These are phyloP conservation scores for Pugionium dolabratum DNA, from an alignment of 345 rosid species.

Conservation along the genomic window DNA sequence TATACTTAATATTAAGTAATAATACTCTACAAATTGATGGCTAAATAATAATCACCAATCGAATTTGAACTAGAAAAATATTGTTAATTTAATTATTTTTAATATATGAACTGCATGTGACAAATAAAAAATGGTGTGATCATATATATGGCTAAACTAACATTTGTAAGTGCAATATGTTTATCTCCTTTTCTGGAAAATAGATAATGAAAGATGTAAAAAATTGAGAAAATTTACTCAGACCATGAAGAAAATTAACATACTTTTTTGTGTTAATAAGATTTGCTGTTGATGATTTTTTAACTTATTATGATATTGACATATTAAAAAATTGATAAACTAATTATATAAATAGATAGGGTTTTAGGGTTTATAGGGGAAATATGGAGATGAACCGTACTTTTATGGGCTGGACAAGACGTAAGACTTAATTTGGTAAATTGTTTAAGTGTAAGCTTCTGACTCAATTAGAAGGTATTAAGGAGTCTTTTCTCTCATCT, in stretches of 20 bases:
- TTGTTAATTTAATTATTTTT: too few species aligned
- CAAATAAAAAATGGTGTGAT: background rate
- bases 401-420: constrained; percentile 37
- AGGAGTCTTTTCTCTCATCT: constrained; percentile 8
- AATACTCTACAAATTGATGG: too few species aligned
- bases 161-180: constrained; percentile 4
- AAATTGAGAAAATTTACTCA: background rate
- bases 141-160: constrained; percentile 13
- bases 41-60: too few species aligned
- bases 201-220: constrained; percentile 9
- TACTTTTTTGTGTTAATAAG: constrained; percentile 25
- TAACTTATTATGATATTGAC: constrained; percentile 35
- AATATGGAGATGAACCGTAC: constrained; percentile 35
- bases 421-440: constrained; percentile 42
- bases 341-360: constrained; percentile 13
- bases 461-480: constrained; percentile 39
- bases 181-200: background rate
- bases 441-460: constrained; percentile 40
- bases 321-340: background rate
- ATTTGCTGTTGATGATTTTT: constrained; percentile 24
- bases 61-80: too few species aligned
- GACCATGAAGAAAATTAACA: constrained; percentile 18
- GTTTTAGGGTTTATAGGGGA: constrained; percentile 37
- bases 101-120: too few species aligned
- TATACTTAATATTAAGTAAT: too few species aligned